A percentile compares a stretch with the other conserved stretches of the same genome.
Evolutionary conservation across 2,329 filamentous ascomycete genomes (phyloP).

Genomic region (Scytalidium sp.): DNA sequence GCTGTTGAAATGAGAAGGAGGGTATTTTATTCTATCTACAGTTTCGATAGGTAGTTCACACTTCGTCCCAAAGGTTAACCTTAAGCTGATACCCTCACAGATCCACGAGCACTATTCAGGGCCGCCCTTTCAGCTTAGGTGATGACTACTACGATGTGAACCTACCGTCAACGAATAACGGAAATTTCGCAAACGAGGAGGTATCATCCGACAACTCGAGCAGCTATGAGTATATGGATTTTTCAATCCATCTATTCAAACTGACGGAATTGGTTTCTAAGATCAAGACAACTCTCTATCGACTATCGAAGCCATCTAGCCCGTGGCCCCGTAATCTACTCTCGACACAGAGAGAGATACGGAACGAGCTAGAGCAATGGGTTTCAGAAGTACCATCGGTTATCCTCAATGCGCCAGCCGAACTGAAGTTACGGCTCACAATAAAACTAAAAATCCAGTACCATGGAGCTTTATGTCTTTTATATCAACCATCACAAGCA

Average conservation of each 20-base stretch:
- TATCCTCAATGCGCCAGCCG: conserved; percentile 3
- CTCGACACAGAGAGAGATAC: neutral
- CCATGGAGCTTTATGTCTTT: conserved; percentile 29
- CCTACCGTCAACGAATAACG: conserved; percentile 13
- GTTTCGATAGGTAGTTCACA: conserved; percentile 28
- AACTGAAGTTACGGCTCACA: conserved; percentile 15
- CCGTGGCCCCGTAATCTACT: neutral
- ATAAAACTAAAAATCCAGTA: conserved; percentile 31
- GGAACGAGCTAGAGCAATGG: neutral
- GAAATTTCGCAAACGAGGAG: conserved; percentile 1
- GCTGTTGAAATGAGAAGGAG: conserved; percentile 12
- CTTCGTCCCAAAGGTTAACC: neutral
- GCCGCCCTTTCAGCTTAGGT: conserved; percentile 33
- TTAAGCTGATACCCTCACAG: conserved; percentile 12
- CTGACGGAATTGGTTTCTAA: conserved; percentile 15
- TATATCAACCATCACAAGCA: conserved; percentile 34
- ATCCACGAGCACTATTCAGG: conserved; percentile 35
- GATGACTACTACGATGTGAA: conserved; percentile 35
- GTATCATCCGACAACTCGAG: conserved; percentile 9
- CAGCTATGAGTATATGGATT: conserved; percentile 5
- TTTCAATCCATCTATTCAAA: conserved; percentile 26
- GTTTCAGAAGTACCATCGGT: conserved; percentile 5
- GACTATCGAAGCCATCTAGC: neutral
- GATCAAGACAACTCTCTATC: conserved; percentile 14
- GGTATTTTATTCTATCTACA: conserved; percentile 33